phyloP scores from a whole-genome alignment of 2,329 filamentous ascomycete genomes.

The Gaeumannomyces sp. region DNA sequence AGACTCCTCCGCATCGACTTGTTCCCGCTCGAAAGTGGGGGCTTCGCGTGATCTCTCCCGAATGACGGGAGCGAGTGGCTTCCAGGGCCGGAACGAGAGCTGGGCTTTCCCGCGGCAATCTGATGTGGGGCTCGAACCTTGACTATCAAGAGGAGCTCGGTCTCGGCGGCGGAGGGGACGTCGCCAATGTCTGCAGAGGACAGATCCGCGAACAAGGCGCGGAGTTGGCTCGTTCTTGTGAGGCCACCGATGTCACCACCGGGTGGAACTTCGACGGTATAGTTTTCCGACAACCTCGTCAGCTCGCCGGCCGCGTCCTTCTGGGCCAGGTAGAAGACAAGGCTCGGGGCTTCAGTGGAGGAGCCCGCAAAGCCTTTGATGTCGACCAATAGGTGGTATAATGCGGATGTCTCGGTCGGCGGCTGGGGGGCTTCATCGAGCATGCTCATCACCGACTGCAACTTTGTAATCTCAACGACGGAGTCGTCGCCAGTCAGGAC shows the following conservation, averaged over 20 bases:
- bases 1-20: constrained; percentile 55
- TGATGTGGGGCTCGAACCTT: constrained; percentile 62
- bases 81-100: constrained; percentile 45
- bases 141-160: constrained; percentile 76
- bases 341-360: constrained; percentile 65
- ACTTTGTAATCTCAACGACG: constrained; percentile 79
- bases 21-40: constrained; percentile 40
- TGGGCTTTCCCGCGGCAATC: constrained; percentile 35
- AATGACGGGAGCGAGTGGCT: constrained; percentile 30
- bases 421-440: constrained; percentile 73
- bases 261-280: constrained; percentile 69
- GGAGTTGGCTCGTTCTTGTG: constrained; percentile 61
- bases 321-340: constrained; percentile 72
- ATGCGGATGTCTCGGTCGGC: constrained; percentile 58
- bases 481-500: constrained; percentile 90
- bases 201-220: constrained; percentile 83
- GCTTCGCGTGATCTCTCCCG: constrained; percentile 40
- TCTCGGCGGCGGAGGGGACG: constrained; percentile 49
- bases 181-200: constrained; percentile 68
- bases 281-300: constrained; percentile 73
- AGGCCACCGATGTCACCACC: constrained; percentile 65
- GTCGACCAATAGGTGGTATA: constrained; percentile 80
- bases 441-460: constrained; percentile 95
- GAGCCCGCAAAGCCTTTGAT: constrained; percentile 76
- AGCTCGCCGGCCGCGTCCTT: constrained; percentile 59